Conservation (phyloP, 2,329 filamentous ascomycete genomes). For the Leptographium lundbergii region DNA sequence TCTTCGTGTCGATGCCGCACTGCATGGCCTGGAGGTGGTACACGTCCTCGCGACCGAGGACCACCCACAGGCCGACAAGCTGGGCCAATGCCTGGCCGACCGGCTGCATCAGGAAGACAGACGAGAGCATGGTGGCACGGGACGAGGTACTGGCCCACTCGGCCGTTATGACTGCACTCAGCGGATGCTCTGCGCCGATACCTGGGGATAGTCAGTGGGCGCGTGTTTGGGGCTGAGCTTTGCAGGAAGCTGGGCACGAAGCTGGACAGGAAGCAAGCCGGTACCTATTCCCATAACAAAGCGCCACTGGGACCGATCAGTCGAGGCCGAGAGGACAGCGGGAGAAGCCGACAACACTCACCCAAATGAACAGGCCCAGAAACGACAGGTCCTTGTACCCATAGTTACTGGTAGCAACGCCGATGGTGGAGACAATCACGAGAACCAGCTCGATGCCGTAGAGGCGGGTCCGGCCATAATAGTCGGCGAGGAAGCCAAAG, state of each 20-base stretch:
- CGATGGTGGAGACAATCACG: conserved; percentile 44
- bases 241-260: background rate
- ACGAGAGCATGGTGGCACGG: conserved; percentile 54
- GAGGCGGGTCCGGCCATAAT: conserved; percentile 39
- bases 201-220: conserved; percentile 22
- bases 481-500: conserved; percentile 41
- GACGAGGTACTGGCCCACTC: conserved; percentile 52
- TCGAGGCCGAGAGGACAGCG: background rate
- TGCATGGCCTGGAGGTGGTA: conserved; percentile 30
- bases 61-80: conserved; percentile 42
- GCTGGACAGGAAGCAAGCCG: conserved; percentile 5
- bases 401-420: conserved; percentile 38
- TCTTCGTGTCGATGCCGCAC: conserved; percentile 32
- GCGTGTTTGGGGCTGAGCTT: background rate
- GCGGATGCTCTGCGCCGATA: conserved; percentile 56
- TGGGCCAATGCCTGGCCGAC: conserved; percentile 54
- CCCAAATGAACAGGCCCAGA: conserved; percentile 36
- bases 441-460: conserved; percentile 45
- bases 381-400: conserved; percentile 38
- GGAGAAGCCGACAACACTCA: conserved; percentile 12
- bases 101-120: conserved; percentile 58
- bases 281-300: conserved; percentile 41
- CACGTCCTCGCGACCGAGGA: conserved; percentile 30
- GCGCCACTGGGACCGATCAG: conserved; percentile 25
- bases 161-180: conserved; percentile 54